A percentile compares a stretch with the other conserved stretches of the same genome.
phyloP scores from a whole-genome alignment of 2,329 filamentous ascomycete species.

The Fusarium aywerte region DNA sequence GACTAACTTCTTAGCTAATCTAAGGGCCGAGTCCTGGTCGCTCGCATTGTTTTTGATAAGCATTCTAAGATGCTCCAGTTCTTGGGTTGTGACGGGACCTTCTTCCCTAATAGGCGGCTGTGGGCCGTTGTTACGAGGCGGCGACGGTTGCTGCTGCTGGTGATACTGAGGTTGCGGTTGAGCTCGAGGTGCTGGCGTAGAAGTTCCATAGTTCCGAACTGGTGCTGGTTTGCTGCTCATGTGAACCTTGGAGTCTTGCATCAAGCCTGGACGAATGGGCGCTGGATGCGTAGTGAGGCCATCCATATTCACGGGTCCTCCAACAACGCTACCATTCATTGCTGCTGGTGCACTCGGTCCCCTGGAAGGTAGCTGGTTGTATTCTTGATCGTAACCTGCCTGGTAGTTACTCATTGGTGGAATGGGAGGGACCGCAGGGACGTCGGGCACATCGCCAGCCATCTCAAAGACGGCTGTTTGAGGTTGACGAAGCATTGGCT shows the following conservation, averaged over 20 bases:
- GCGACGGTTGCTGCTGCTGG: conserved; percentile 49
- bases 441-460: conserved; percentile 68
- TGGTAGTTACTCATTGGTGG: conserved; percentile 44
- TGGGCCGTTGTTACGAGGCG: conserved; percentile 39
- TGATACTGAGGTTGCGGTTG: conserved; percentile 39
- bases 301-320: conserved; percentile 53
- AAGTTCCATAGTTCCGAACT: conserved; percentile 65
- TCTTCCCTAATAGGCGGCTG: conserved; percentile 48
- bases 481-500: conserved; percentile 71
- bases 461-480: conserved; percentile 80
- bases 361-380: conserved; percentile 43
- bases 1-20: conserved; percentile 83
- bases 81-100: conserved; percentile 75
- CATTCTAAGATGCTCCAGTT: conserved; percentile 79
- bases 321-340: conserved; percentile 19
- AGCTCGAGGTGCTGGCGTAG: conserved; percentile 51
- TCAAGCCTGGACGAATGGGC: conserved; percentile 71
- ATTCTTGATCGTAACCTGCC: conserved; percentile 44
- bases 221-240: conserved; percentile 68
- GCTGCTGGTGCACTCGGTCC: conserved; percentile 49
- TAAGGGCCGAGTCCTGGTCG: conserved; percentile 77
- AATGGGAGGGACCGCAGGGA: conserved; percentile 60
- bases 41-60: conserved; percentile 75
- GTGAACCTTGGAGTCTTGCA: conserved; percentile 67
- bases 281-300: conserved; percentile 69